Evolutionary conservation across 805 yeast genomes (phyloP), one percentile per base, ranked within the genome.

Genomic region (Kazachstania africana): DNA sequence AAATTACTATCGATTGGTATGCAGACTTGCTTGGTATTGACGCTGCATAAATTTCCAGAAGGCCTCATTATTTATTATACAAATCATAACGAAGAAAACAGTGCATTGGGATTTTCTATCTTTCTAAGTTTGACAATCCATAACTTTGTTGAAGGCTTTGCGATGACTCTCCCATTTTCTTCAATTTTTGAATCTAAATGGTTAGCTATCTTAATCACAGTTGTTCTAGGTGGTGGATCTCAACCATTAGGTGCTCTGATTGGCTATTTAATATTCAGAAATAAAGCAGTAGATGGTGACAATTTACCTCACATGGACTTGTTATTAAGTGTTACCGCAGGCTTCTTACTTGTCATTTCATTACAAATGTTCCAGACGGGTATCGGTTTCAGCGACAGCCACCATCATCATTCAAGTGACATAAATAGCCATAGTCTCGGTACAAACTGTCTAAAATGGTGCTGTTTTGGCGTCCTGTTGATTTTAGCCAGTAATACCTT

Each of bases 1-100:
- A 67, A 82, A 36, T 58, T 88, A n/a, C 57, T 88, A 8, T 72
- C 94, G 4, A 84, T 88, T 36, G 96, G 95, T 3, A 53, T 91
- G 15, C 96, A 91, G 53, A 88, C 97, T 0, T 75, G 87, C 5
- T 53, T 87, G 31, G 97, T 94, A 0, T 72, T 88, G 18, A 71
- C 93, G 0, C 57, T 91, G 18, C 98, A 88, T 59, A 87, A 91
- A 52, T 65, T 88, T 16, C 98, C 98, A 0, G 98, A 88, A 57
- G 98, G 98, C 0, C 82, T 88, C 47, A 75, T 88, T 33, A 78
- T 93, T 28, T 88, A 72, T 52, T 56, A 53, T 32, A 53, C 80
- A 79, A 21, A 85, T 91, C 36, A 43, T 20, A 28, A 42, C 3
- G 40, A 48, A 8, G 40, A 38, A 15, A 36, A 44, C 4, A 61